Conservation (phyloP, 208 protist species). For the Leishmania mexicana region DNA sequence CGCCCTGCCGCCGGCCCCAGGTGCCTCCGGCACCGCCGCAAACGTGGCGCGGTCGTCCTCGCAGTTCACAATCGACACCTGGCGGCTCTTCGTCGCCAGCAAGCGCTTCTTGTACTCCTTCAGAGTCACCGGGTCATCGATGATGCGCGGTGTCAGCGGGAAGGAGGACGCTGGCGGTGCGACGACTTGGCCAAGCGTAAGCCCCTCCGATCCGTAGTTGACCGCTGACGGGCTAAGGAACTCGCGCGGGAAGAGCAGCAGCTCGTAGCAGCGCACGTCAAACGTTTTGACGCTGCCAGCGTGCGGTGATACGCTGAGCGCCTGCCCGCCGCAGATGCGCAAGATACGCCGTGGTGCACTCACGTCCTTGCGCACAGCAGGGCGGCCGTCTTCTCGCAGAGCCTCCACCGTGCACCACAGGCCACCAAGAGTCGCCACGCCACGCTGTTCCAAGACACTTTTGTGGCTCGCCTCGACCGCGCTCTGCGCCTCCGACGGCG, state of each 20-base stretch:
- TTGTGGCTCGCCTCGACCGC: neutral
- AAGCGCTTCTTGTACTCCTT: conserved; percentile 71
- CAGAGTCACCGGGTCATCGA: conserved; percentile 55
- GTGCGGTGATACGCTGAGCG: conserved; percentile 32
- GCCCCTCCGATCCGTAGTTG: conserved; percentile 60
- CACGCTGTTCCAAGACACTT: conserved; percentile 27
- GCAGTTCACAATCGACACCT: conserved; percentile 44
- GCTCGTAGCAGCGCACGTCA: conserved; percentile 76
- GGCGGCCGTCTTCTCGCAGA: conserved; percentile 50
- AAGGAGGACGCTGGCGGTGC: conserved; percentile 63
- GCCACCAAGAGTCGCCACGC: conserved; percentile 59
- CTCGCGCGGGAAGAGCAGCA: conserved; percentile 74
- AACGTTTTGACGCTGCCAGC: conserved; percentile 27
- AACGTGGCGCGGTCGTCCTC: conserved; percentile 68
- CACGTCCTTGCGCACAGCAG: conserved; percentile 36
- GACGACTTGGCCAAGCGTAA: conserved; percentile 69
- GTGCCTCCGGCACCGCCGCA: conserved; percentile 8
- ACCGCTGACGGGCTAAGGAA: conserved; percentile 45
- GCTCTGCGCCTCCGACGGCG: conserved; percentile 16
- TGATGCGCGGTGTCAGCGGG: conserved; percentile 67
- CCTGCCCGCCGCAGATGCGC: conserved; percentile 80
- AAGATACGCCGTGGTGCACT: conserved; percentile 60
- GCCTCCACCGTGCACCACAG: conserved; percentile 75
- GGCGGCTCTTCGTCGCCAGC: conserved; percentile 41
- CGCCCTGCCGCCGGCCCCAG: neutral